Evolutionary conservation across 306 rosid species (phyloP).

Genomic region (Casuarina glauca): DNA sequence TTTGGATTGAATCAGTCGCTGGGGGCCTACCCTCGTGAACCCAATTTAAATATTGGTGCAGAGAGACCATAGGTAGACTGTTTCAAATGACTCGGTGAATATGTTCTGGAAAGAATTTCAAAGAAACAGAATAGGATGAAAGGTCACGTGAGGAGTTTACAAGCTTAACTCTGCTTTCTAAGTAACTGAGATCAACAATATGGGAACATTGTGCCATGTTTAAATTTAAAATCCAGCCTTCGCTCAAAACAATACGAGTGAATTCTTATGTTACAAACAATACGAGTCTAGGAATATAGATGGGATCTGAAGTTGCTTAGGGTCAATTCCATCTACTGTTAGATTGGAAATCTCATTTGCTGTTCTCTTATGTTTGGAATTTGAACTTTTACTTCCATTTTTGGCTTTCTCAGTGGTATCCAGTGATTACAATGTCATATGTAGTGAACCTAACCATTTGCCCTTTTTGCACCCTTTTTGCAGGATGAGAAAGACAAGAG

Average conservation of each 20-base stretch:
- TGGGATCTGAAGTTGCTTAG: neutral
- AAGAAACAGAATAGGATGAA: neutral
- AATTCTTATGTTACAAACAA: neutral
- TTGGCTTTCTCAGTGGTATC: conserved; percentile 11
- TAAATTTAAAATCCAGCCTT: neutral
- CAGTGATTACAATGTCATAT: conserved; percentile 14
- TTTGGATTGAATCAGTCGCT: neutral
- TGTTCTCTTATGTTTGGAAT: neutral
- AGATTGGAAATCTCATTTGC: neutral
- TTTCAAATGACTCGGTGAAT: neutral
- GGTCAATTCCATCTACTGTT: neutral
- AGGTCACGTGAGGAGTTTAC: neutral
- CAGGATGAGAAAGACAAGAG: conserved; percentile 79
- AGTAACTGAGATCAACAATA: neutral
- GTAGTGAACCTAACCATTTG: conserved; percentile 3
- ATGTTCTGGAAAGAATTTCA: neutral
- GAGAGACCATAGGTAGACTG: neutral
- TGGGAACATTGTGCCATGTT: neutral
- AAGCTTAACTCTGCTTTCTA: neutral
- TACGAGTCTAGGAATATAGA: neutral
- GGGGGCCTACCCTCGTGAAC: neutral
- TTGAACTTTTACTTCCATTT: neutral
- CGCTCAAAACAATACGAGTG: neutral
- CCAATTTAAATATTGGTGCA: neutral
- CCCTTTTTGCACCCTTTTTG: conserved; percentile 24